A percentile compares a stretch with the other conserved stretches of the same genome.
These are phyloP conservation scores for Nevesoporus exiguus DNA, from an alignment of 768 basidiomycete species.

Conservation along the genomic window DNA sequence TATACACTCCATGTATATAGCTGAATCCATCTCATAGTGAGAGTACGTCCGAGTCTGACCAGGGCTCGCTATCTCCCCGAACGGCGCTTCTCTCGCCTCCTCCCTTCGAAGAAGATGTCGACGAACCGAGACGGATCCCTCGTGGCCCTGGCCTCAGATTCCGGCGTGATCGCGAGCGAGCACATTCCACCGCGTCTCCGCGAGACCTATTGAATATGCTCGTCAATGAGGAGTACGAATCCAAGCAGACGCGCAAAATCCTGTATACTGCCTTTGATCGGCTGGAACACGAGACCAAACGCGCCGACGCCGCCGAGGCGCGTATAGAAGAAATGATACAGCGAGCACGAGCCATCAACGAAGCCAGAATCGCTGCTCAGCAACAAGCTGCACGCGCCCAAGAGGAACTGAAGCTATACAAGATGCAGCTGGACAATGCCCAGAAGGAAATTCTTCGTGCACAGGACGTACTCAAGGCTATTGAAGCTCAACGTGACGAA, in stretches of 20 bases:
- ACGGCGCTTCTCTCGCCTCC: slow-evolving; percentile 27
- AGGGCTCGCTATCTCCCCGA: slow-evolving; percentile 27
- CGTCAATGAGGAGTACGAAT: slow-evolving; percentile 40
- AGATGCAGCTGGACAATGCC: slow-evolving; percentile 54
- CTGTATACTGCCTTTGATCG: slow-evolving; percentile 37
- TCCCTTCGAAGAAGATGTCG: slow-evolving; percentile 13
- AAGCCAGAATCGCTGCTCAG: slow-evolving; percentile 30
- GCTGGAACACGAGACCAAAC: slow-evolving; percentile 36
- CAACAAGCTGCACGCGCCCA: slow-evolving; percentile 32
- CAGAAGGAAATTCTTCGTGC: slow-evolving; percentile 57
- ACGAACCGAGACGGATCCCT: slow-evolving; percentile 4
- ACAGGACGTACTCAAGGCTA: slow-evolving; percentile 46
- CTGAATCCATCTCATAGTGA: slow-evolving; percentile 10
- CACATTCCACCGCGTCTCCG: slow-evolving; percentile 28
- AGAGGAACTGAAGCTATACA: slow-evolving; percentile 55
- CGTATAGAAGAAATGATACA: slow-evolving; percentile 32
- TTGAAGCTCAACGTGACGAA: slow-evolving; percentile 46
- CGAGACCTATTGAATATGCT: slow-evolving; percentile 34
- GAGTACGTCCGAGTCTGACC: slow-evolving; percentile 26
- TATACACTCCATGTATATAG: not conserved
- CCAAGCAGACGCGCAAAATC: slow-evolving; percentile 37
- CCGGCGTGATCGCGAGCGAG: slow-evolving; percentile 34
- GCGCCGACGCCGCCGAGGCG: slow-evolving; percentile 34
- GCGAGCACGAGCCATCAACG: slow-evolving; percentile 30
- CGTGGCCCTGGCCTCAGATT: slow-evolving; percentile 34